Evolutionary conservation across 164 flowering plant species (phyloP), one percentile per base, ranked within the genome.

Genomic region (Liquidambar formosana): DNA sequence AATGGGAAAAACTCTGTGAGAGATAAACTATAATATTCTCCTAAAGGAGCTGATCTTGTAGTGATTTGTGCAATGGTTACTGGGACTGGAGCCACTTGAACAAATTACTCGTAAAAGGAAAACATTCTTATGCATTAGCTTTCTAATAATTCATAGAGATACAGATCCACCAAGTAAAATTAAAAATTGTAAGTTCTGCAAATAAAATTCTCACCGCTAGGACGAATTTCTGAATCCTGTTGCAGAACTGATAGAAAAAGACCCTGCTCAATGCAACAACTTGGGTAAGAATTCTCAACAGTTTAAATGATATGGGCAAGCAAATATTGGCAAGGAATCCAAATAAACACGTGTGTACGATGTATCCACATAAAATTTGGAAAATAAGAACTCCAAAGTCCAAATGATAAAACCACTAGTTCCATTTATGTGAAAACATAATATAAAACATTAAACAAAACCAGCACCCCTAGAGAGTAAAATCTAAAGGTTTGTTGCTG

Each of bases 221-320:
- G 56, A 57, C 99, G 97, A 73, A 84, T 70, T 77, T 91, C 97
- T 62, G 93, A 65, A 25, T 80, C 95, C 75, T 91, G 95, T 70
- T 83, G 87, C 75, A 92, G 82, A 79, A 88, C 73, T 57, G 95
- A 87, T 44, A 88, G 75, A 58, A 92, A 79, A 45, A 90, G 80
- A 57, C 93, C 97, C 99, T 89, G 94, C 73, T 57, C 78, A 76
- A 70, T 64, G 58, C 53, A 71, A 11, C 38, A 68, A 38, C n/a
- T 62, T 10, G 19, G 18, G 48, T 61, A 45, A 66, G n/a, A 54
- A 21, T 18, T 47, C 28, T 51, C 9, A 64, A 68, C 25, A 58
- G 19, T 48, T 23, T 1, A 16, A 43, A 18, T 41, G 45, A 15
- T 25, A 6, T 18, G 28, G 13, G n/a, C 8, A 15, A 45, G 49